Base-by-base conservation (phyloP, 2,329 filamentous ascomycete species). In the Incumbomyces delicatus region DNA sequence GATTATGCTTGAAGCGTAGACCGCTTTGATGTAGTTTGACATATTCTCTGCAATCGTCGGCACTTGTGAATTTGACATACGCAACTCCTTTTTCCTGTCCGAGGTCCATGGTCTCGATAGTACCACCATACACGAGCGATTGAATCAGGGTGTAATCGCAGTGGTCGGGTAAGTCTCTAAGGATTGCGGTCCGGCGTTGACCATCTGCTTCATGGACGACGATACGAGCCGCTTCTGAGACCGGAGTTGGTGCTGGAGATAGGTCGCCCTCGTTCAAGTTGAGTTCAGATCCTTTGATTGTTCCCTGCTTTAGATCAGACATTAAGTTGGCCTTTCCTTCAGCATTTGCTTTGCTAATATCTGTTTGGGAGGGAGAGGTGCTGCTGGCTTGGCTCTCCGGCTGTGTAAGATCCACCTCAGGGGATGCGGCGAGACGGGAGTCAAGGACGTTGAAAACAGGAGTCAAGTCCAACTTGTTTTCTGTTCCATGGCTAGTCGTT, bases 121-220 rank as follows among this genome's bases (percentile, higher is more conserved):
- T 47, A 8, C 66, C 67, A 12, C 66, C 66, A 36, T 66, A 61
- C 7, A 69, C 53, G 6, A 69, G 52, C 2, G 61, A 62, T 13
- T 67, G 53, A 10, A 68, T 53, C 37, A 66, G 61, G 27, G 57
- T 55, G 6, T 50, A 58, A 12, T 56, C 53, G 46, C 61, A 61
- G 33, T 50, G 50, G 2, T 53, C 43, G 1, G 67, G 67, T n/a
- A 70, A 57, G n/a, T 58, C 54, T 14, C 54, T 60, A 41, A 70
- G 57, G 8, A 66, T 52, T 18, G 67, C 52, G 2, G 58, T 62
- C 27, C 65, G 58, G 40, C 55, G 51, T 29, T 53, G 54, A 32
- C 8, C 22, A 8, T 8, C 22, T 27, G 8, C n/a, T n/a, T n/a
- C 8, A 8, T 27, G 22, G 5, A 8, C 5, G 22, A 27, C 8